Evolutionary conservation across 805 yeast species (phyloP).

Genomic region (Pichia californica): DNA sequence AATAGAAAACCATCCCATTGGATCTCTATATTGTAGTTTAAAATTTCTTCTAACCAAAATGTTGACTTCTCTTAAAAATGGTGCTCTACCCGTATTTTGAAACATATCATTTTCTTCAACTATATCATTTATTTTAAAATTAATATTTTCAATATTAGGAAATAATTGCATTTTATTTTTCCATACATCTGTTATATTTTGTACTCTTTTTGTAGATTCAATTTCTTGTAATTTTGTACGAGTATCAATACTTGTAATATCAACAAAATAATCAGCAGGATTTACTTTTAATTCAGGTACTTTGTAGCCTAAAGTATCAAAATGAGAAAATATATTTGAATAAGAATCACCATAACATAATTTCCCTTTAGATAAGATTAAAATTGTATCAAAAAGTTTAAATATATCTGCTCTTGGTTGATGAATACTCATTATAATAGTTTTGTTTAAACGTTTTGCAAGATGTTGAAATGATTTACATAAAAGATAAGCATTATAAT

Average conservation of each 20-base stretch:
- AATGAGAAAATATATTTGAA: slow-evolving; percentile 40
- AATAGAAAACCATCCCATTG: slow-evolving; percentile 39
- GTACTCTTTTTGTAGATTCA: slow-evolving; percentile 30
- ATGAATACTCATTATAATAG: slow-evolving; percentile 71
- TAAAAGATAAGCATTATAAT: slow-evolving; percentile 63
- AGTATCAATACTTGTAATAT: slow-evolving; percentile 50
- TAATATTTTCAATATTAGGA: background rate
- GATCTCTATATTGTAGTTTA: slow-evolving; percentile 44
- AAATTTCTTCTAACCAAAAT: slow-evolving; percentile 42
- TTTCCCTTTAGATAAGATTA: slow-evolving; percentile 60
- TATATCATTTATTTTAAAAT: background rate
- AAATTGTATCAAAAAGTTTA: slow-evolving; percentile 57
- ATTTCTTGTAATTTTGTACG: slow-evolving; percentile 33
- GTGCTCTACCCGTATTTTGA: slow-evolving; percentile 31
- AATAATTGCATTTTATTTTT: slow-evolving; percentile 17
- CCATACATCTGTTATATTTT: slow-evolving; percentile 35
- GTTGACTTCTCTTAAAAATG: slow-evolving; percentile 35
- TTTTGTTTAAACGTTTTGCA: slow-evolving; percentile 51
- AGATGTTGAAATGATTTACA: slow-evolving; percentile 55
- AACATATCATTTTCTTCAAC: slow-evolving; percentile 9
- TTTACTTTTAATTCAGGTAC: slow-evolving; percentile 41
- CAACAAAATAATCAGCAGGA: slow-evolving; percentile 58
- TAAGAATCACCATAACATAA: slow-evolving; percentile 40
- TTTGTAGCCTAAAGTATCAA: slow-evolving; percentile 37
- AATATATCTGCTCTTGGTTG: slow-evolving; percentile 81